A percentile compares a stretch with the other conserved stretches of the same genome.
phyloP scores from a whole-genome alignment of 2,329 filamentous ascomycete genomes.

The Monosporascus sp. region DNA sequence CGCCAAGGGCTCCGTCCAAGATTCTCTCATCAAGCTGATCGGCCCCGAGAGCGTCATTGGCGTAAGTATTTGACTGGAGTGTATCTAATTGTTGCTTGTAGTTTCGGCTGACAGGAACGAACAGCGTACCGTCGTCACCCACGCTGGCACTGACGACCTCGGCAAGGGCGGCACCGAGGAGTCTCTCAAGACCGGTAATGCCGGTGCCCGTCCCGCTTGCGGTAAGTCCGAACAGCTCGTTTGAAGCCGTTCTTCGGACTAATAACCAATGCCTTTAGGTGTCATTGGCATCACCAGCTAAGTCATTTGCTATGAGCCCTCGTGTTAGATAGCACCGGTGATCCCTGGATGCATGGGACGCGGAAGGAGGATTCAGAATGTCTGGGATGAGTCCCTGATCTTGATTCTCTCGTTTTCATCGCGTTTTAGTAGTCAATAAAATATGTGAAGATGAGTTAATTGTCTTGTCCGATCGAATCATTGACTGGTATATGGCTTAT shows the following conservation, averaged over 20 bases:
- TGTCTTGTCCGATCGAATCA: too few relatives aligned
- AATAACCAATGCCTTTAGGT: constrained; percentile 42
- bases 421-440: too few relatives aligned
- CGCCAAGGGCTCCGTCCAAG: constrained; percentile 70
- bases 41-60: constrained; percentile 92
- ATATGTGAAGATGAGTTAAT: too few relatives aligned
- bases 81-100: neutral
- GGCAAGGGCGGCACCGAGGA: constrained; percentile 88
- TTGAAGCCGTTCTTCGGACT: neutral
- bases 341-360: neutral
- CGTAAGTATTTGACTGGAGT: constrained; percentile 45
- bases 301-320: constrained; percentile 18
- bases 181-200: constrained; percentile 98
- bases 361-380: neutral
- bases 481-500: too few relatives aligned
- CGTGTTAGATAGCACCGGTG: neutral
- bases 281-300: constrained; percentile 86
- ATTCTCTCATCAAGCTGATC: constrained; percentile 90
- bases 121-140: constrained; percentile 89
- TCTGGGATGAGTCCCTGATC: neutral
- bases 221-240: constrained; percentile 49
- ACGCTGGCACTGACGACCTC: constrained; percentile 93
- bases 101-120: constrained; percentile 15
- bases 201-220: constrained; percentile 87
- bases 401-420: too few relatives aligned